These are phyloP conservation scores for Carex littledalei DNA, from an alignment of 176 grass and related monocot genomes.

Conservation along the genomic window DNA sequence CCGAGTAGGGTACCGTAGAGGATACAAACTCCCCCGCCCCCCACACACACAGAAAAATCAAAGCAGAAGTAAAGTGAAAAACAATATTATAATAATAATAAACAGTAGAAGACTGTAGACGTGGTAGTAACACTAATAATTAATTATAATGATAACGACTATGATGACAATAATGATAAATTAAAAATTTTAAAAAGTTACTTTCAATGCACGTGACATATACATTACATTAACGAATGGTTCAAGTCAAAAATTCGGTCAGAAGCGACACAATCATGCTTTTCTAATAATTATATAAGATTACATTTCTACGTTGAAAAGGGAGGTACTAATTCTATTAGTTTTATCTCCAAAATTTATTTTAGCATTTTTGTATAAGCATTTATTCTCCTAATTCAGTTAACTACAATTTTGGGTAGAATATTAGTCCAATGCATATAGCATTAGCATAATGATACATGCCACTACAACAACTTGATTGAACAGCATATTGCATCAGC, in stretches of 20 bases:
- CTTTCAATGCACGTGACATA: not conserved
- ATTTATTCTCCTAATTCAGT: not conserved
- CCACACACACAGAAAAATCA: too few species aligned
- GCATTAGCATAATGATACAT: not conserved
- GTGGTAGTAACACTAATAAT: not conserved
- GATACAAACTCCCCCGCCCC: not conserved
- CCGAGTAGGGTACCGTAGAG: too few species aligned
- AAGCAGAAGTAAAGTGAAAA: too few species aligned
- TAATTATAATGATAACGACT: not conserved
- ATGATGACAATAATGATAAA: not conserved
- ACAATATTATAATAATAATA: too few species aligned
- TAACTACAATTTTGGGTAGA: not conserved
- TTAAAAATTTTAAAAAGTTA: not conserved
- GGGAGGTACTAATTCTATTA: not conserved
- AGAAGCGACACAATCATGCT: not conserved
- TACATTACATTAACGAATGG: not conserved
- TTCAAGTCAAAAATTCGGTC: not conserved
- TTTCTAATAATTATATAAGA: not conserved
- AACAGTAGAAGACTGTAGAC: not conserved
- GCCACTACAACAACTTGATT: not conserved
- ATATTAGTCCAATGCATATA: not conserved
- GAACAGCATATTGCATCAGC: not conserved
- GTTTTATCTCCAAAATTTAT: not conserved
- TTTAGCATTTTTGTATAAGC: not conserved
- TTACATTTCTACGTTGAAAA: not conserved